A percentile compares a stretch with the other conserved stretches of the same genome.
phyloP scores from a whole-genome alignment of 345 rosid species.

The Acer saccharum region DNA sequence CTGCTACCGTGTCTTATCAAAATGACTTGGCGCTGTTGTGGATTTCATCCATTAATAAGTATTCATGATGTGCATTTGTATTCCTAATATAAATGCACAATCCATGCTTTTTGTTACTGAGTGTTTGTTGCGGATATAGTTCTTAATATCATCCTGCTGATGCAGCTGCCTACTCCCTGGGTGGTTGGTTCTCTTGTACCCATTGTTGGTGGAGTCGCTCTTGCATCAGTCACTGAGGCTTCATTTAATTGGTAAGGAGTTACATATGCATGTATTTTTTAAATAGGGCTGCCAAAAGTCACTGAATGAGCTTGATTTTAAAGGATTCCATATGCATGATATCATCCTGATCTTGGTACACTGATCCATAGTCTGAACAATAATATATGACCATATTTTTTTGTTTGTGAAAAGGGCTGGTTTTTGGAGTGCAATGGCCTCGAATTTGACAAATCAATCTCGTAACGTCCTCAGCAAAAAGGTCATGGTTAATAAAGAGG shows the following conservation, averaged over 20 bases:
- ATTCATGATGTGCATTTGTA: background rate
- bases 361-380: background rate
- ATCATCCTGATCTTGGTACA: background rate
- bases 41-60: background rate
- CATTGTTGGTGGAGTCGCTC: slow-evolving; percentile 93
- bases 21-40: background rate
- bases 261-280: background rate
- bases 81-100: background rate
- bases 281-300: background rate
- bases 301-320: background rate
- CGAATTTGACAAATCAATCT: slow-evolving; percentile 82
- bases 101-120: background rate
- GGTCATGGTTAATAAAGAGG: slow-evolving; percentile 97
- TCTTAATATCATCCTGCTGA: slow-evolving; percentile 12
- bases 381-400: slow-evolving; percentile 6
- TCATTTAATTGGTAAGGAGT: slow-evolving; percentile 86
- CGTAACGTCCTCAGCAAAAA: slow-evolving; percentile 93
- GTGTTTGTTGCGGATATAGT: background rate
- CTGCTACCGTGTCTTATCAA: background rate
- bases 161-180: slow-evolving; percentile 81
- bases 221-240: slow-evolving; percentile 90
- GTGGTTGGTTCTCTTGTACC: slow-evolving; percentile 89
- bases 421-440: slow-evolving; percentile 92
- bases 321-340: background rate
- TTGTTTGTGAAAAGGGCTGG: slow-evolving; percentile 61